A percentile compares a stretch with the other conserved stretches of the same genome.
Conservation (phyloP, 805 yeast species). For the Suhomyces vadensis region DNA sequence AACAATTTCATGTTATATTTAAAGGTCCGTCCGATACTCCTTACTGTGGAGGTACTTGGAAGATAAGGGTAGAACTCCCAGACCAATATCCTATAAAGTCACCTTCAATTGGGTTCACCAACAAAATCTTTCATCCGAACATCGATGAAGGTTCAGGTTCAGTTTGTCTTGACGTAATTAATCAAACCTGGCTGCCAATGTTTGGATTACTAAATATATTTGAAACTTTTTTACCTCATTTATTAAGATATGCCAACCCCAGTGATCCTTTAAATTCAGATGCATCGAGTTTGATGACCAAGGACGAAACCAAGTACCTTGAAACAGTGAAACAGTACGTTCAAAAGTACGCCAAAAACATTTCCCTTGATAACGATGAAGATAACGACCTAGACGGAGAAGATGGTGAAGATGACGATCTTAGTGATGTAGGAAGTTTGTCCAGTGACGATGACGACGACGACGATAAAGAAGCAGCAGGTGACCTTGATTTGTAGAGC, state of each 20-base stretch:
- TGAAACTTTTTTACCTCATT: constrained; percentile 90
- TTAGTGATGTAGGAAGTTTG: constrained; percentile 51
- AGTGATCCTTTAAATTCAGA: constrained; percentile 91
- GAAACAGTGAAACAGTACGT: constrained; percentile 75
- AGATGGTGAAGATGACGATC: constrained; percentile 40
- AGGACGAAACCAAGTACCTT: constrained; percentile 65
- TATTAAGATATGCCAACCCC: constrained; percentile 89
- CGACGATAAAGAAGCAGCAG: constrained; percentile 22
- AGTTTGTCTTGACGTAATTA: constrained; percentile 93
- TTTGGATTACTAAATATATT: constrained; percentile 88
- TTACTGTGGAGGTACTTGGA: constrained; percentile 88
- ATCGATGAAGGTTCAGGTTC: constrained; percentile 89
- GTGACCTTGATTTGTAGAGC: constrained; percentile 9
- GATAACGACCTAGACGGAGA: constrained; percentile 32
- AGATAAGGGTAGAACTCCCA: constrained; percentile 88
- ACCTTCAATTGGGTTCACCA: constrained; percentile 92
- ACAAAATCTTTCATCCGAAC: constrained; percentile 92
- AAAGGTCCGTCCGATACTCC: constrained; percentile 83
- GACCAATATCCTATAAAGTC: constrained; percentile 94
- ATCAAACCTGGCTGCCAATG: constrained; percentile 98
- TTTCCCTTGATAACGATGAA: constrained; percentile 42
- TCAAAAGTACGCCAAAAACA: constrained; percentile 53
- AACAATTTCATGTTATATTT: constrained; percentile 83
- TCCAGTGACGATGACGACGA: constrained; percentile 49
- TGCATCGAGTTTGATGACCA: constrained; percentile 77